phyloP scores from a whole-genome alignment of 345 rosid species.

The Aethionema arabicum region DNA sequence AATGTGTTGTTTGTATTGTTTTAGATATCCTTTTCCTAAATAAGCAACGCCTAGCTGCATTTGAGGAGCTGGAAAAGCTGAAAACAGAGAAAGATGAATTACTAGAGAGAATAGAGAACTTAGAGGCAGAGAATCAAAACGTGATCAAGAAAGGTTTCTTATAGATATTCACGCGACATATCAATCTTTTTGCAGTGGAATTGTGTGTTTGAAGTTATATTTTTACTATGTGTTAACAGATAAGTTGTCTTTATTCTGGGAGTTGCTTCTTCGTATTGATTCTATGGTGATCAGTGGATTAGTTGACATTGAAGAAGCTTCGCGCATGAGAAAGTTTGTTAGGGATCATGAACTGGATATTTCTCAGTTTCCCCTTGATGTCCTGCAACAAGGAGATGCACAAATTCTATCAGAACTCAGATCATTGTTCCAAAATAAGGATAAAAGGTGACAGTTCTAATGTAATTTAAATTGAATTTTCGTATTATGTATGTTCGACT shows the following conservation, averaged over 20 bases:
- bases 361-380: slow-evolving; percentile 47
- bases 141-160: slow-evolving; percentile 43
- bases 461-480: background rate
- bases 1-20: background rate
- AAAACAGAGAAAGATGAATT: slow-evolving; percentile 54
- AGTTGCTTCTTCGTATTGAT: slow-evolving; percentile 73
- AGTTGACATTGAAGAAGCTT: slow-evolving; percentile 56
- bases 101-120: slow-evolving; percentile 49
- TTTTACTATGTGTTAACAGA: slow-evolving; percentile 44
- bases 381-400: slow-evolving; percentile 50
- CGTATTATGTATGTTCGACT: background rate
- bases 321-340: slow-evolving; percentile 54
- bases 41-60: slow-evolving; percentile 61
- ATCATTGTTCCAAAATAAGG: slow-evolving; percentile 41
- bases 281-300: slow-evolving; percentile 67
- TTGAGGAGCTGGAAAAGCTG: slow-evolving; percentile 55
- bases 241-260: slow-evolving; percentile 52
- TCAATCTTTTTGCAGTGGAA: background rate
- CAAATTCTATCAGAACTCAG: slow-evolving; percentile 63
- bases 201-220: slow-evolving; percentile 6
- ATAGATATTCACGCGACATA: background rate
- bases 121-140: slow-evolving; percentile 44
- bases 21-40: slow-evolving; percentile 68
- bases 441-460: slow-evolving; percentile 45
- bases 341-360: slow-evolving; percentile 46